These are phyloP conservation scores for Naganishia albida DNA, from an alignment of 1,284 basidiomycete genomes.

Conservation along the genomic window DNA sequence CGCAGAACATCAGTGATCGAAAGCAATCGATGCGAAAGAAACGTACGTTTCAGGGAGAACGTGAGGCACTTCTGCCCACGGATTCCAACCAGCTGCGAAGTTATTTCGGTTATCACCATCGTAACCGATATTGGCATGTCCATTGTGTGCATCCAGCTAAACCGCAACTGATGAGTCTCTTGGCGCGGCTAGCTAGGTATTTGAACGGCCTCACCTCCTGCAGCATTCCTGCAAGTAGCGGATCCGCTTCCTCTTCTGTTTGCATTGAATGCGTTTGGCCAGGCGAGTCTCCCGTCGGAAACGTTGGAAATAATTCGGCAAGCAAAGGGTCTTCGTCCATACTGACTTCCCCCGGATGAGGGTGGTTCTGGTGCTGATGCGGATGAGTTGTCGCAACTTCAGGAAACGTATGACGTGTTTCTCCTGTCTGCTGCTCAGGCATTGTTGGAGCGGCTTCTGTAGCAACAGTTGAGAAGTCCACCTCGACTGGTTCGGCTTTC, in stretches of 20 bases:
- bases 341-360: slow-evolving; percentile 7
- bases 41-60: slow-evolving; percentile 25
- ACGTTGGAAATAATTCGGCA: slow-evolving; percentile 17
- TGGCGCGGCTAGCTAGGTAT: neutral
- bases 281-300: slow-evolving; percentile 17
- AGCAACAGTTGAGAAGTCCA: slow-evolving; percentile 7
- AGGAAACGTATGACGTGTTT: neutral
- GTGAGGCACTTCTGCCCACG: slow-evolving; percentile 26
- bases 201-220: slow-evolving; percentile 10
- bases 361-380: neutral
- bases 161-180: neutral
- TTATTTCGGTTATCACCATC: slow-evolving; percentile 1
- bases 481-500: slow-evolving; percentile 17
- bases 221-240: slow-evolving; percentile 21
- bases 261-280: slow-evolving; percentile 6
- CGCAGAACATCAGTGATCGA: neutral
- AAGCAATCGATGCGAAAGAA: neutral
- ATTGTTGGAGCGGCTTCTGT: neutral
- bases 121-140: slow-evolving; percentile 9
- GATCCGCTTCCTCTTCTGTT: slow-evolving; percentile 20
- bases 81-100: slow-evolving; percentile 24
- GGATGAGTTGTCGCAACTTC: neutral
- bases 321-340: slow-evolving; percentile 27
- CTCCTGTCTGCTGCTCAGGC: neutral
- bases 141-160: slow-evolving; percentile 14